Conservation (phyloP, 1,284 basidiomycete species). For the Hortiboletus rubellus region DNA sequence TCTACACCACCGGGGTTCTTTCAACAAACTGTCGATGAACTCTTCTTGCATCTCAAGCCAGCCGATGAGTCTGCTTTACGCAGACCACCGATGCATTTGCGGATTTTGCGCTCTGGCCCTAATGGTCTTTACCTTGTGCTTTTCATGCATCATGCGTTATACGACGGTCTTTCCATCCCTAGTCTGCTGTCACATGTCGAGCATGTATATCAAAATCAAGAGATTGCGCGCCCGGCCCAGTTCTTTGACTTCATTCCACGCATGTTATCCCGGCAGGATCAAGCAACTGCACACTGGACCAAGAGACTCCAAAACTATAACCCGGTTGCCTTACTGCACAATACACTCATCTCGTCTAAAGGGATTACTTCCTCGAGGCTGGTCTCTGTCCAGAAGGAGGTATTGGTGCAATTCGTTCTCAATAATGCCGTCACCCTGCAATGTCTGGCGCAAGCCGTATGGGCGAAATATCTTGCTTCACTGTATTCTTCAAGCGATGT, state of each 20-base stretch:
- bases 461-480: constrained; percentile 43
- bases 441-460: constrained; percentile 44
- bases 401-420: constrained; percentile 17
- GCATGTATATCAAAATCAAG: constrained; percentile 33
- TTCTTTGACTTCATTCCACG: constrained; percentile 40
- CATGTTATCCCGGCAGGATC: constrained; percentile 39
- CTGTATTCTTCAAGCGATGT: constrained; percentile 38
- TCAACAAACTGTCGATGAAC: constrained; percentile 18
- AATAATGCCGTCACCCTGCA: constrained; percentile 37
- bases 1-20: constrained; percentile 10
- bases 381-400: constrained; percentile 10
- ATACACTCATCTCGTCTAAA: constrained; percentile 2
- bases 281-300: constrained; percentile 44
- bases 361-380: constrained; percentile 12
- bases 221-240: constrained; percentile 24
- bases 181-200: constrained; percentile 39
- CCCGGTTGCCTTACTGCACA: constrained; percentile 21
- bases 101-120: constrained; percentile 28
- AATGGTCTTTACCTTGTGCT: constrained; percentile 36
- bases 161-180: constrained; percentile 48
- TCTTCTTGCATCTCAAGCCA: constrained; percentile 23
- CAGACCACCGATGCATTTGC: constrained; percentile 40
- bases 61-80: constrained; percentile 26
- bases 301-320: constrained; percentile 33
- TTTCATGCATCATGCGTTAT: constrained; percentile 52